These are phyloP conservation scores for Zopfia rhizophila DNA, from an alignment of 2,329 filamentous ascomycete genomes.

Conservation along the genomic window DNA sequence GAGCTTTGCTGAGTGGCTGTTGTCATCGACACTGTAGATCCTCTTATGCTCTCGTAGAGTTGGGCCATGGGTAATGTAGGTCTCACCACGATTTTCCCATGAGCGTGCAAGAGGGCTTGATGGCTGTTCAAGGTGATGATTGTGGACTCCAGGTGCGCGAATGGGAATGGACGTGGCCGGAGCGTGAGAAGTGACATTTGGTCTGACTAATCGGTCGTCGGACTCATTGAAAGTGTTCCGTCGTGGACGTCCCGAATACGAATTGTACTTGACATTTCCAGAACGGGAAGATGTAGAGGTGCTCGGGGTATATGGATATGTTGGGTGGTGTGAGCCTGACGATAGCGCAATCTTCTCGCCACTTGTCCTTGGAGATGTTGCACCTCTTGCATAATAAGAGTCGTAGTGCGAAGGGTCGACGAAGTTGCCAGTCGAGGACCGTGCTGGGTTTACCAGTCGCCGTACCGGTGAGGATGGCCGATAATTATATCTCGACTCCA, in stretches of 20 bases:
- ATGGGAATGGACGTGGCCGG: constrained; percentile 42
- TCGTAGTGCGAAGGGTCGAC: constrained; percentile 44
- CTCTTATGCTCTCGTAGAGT: constrained; percentile 56
- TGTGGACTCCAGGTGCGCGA: constrained; percentile 37
- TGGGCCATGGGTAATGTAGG: constrained; percentile 49
- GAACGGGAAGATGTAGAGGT: constrained; percentile 39
- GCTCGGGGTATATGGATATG: constrained; percentile 34
- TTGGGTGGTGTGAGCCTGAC: constrained; percentile 32
- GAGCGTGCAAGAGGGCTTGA: constrained; percentile 54
- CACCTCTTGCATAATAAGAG: constrained; percentile 40
- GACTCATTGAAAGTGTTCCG: constrained; percentile 55
- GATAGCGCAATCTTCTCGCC: constrained; percentile 38
- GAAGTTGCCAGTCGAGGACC: constrained; percentile 51
- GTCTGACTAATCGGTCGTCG: constrained; percentile 46
- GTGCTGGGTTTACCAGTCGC: constrained; percentile 42
- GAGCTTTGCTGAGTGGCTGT: constrained; percentile 49
- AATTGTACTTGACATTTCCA: constrained; percentile 51
- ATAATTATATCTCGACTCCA: constrained; percentile 49
- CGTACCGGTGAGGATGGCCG: constrained; percentile 47
- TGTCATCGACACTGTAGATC: constrained; percentile 61
- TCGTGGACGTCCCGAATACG: constrained; percentile 58
- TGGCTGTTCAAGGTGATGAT: constrained; percentile 41
- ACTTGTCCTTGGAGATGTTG: constrained; percentile 45
- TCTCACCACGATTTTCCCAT: constrained; percentile 45
- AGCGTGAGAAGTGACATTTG: constrained; percentile 48